Evolutionary conservation across 768 basidiomycete species (phyloP).

Genomic region (Kwoniella dejecticola): DNA sequence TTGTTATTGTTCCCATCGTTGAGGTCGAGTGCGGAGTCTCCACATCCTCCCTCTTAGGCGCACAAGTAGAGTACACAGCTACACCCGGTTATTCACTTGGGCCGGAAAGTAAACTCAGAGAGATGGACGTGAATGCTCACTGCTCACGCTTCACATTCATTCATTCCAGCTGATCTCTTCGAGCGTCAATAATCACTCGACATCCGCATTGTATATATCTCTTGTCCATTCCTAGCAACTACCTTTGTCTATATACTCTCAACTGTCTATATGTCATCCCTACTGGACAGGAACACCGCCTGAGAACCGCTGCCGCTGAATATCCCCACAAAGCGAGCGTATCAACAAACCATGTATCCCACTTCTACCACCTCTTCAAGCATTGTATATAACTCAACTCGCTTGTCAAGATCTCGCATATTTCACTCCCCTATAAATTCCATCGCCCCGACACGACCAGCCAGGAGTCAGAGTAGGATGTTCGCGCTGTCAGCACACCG

Average conservation of each 20-base stretch:
- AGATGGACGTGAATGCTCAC: too few species aligned
- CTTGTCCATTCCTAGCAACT: constrained; percentile 3
- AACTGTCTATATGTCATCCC: not conserved
- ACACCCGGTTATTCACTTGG: too few species aligned
- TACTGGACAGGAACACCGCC: not conserved
- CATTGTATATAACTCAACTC: constrained; percentile 1
- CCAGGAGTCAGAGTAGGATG: constrained; percentile 38
- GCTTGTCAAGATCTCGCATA: not conserved
- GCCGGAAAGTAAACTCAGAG: too few species aligned
- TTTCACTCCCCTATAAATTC: too few species aligned
- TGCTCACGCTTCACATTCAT: too few species aligned
- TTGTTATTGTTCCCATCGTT: not conserved
- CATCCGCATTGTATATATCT: not conserved
- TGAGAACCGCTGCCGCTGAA: not conserved
- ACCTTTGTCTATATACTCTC: not conserved
- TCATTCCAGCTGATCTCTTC: too few species aligned
- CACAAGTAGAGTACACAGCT: too few species aligned
- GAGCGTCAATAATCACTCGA: too few species aligned
- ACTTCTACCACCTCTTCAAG: not conserved
- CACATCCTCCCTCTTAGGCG: too few species aligned
- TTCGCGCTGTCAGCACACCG: constrained; percentile 45
- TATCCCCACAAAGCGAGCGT: too few species aligned
- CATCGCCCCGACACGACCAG: not conserved
- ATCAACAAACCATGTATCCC: not conserved
- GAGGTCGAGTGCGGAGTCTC: too few species aligned